phyloP scores from a whole-genome alignment of 441 rosid species.

The Brassica balearica region DNA sequence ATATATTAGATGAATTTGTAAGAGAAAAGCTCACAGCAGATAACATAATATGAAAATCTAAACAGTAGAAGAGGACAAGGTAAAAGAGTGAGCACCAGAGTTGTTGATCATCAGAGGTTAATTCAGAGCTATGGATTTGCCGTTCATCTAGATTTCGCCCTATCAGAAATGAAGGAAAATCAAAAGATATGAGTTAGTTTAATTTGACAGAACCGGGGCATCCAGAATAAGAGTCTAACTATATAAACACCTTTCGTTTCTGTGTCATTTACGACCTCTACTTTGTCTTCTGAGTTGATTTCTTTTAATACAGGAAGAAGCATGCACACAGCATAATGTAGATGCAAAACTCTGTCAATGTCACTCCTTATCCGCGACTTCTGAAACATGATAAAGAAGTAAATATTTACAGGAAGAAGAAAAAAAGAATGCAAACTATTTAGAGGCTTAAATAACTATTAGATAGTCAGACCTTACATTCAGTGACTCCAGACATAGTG shows the following conservation, averaged over 20 bases:
- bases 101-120: conserved; percentile 52
- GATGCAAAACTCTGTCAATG: conserved; percentile 75
- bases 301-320: conserved; percentile 89
- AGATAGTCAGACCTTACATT: conserved; percentile 81
- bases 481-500: conserved; percentile 60
- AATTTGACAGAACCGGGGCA: conserved; percentile 1
- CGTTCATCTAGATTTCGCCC: conserved; percentile 61
- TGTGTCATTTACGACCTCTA: conserved; percentile 77
- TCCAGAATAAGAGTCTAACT: conserved; percentile 7
- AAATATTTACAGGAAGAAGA: conserved; percentile 13
- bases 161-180: conserved; percentile 41
- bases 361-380: conserved; percentile 59
- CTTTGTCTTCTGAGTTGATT: conserved; percentile 70
- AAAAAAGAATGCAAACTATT: conserved; percentile 25
- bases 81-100: conserved; percentile 65
- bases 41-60: conserved; percentile 30
- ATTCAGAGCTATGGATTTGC: conserved; percentile 57
- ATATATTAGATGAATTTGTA: conserved; percentile 45
- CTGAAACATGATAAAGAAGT: conserved; percentile 53
- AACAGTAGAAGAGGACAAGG: conserved; percentile 16
- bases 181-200: conserved; percentile 22
- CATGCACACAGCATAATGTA: conserved; percentile 92
- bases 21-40: conserved; percentile 34
- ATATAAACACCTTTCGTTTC: conserved; percentile 61
- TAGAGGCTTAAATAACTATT: conserved; percentile 25